These are phyloP conservation scores for Pichia eremophila DNA, from an alignment of 805 yeast genomes.

Conservation along the genomic window DNA sequence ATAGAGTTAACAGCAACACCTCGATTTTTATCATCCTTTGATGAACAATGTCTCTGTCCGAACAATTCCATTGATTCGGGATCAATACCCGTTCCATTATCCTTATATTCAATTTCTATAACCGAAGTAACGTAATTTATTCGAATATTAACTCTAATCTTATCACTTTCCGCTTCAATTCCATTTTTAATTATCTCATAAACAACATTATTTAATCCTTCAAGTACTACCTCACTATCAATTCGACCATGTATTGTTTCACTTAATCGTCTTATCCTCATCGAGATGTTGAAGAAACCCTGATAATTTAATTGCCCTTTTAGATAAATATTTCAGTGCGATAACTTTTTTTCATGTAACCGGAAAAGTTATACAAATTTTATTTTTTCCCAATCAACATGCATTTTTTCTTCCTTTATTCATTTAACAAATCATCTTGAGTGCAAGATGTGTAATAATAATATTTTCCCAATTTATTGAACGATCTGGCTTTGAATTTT, in stretches of 20 bases:
- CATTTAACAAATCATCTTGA: too few relatives aligned
- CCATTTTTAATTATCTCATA: conserved; percentile 46
- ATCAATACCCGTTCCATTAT: conserved; percentile 65
- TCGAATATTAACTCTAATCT: conserved; percentile 22
- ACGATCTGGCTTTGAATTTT: not conserved
- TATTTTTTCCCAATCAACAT: not conserved
- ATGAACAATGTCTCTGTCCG: conserved; percentile 44
- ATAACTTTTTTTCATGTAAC: not conserved
- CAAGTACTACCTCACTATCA: conserved; percentile 25
- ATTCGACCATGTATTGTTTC: not conserved
- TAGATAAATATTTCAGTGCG: not conserved
- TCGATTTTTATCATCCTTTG: conserved; percentile 38
- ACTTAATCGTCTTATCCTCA: not conserved
- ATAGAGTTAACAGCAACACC: conserved; percentile 64
- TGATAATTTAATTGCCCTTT: not conserved
- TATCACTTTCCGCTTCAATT: conserved; percentile 42
- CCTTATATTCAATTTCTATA: conserved; percentile 36
- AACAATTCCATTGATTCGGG: conserved; percentile 37
- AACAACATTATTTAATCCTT: conserved; percentile 32
- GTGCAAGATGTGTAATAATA: too few relatives aligned
- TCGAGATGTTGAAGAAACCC: conserved; percentile 1
- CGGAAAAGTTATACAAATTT: too few relatives aligned
- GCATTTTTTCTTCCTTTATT: too few relatives aligned
- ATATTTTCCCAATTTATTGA: not conserved
- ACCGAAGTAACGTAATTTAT: conserved; percentile 18